These are phyloP conservation scores for Vitellaria paradoxa DNA, from an alignment of 179 eudicot species.

Conservation along the genomic window DNA sequence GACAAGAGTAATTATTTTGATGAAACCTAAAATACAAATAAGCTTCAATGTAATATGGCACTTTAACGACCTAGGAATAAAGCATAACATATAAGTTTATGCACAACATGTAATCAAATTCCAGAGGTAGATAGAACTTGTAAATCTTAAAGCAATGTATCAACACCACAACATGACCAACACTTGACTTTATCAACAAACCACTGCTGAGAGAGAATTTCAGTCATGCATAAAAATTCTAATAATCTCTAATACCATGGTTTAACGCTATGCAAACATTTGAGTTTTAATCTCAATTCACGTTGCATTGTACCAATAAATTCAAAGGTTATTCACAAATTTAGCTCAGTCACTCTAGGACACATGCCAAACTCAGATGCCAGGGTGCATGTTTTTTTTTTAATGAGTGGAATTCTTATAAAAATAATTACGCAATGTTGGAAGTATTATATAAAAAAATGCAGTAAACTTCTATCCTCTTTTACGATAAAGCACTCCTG, in stretches of 20 bases:
- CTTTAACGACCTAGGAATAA: neutral
- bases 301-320: neutral
- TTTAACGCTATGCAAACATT: neutral
- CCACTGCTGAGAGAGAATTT: too few species aligned
- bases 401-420: too few species aligned
- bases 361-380: neutral
- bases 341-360: neutral
- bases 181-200: neutral
- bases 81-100: neutral
- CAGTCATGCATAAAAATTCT: neutral
- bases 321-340: neutral
- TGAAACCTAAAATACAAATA: neutral
- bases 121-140: neutral
- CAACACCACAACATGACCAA: neutral
- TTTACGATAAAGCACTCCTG: too few species aligned
- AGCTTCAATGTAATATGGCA: neutral
- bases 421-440: too few species aligned
- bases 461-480: too few species aligned
- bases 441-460: too few species aligned
- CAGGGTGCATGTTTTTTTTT: neutral
- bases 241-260: neutral
- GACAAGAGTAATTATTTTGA: neutral
- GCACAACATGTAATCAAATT: neutral
- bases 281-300: neutral
- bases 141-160: neutral